Base-by-base conservation (phyloP, 2,329 filamentous ascomycete genomes). In the Aspergillus persii region DNA sequence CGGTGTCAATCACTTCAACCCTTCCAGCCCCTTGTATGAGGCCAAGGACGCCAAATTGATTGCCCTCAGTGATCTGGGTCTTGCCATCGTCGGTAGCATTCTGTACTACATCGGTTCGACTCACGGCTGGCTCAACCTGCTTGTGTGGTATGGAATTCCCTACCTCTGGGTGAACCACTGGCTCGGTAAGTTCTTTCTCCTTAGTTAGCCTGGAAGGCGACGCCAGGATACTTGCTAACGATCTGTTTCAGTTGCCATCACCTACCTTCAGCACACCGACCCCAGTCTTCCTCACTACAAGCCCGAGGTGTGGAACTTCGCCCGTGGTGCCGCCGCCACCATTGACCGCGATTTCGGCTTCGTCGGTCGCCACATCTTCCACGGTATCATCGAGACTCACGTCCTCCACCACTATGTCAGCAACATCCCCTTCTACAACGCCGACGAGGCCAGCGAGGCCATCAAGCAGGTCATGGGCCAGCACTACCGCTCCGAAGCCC, bases 91-190 rank as follows among this genome's bases (percentile, higher is more conserved):
- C 57, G 79, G 80, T 57, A 79, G 83, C 61, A 81, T 78, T 54
- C 84, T 96, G 61, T 84, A 84, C 77, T 83, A 83, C 69, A 81
- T 97, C 66, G 88, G 88, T 69, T 87, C 87, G 76, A 90, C 79
- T 58, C 97, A 89, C 69, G 95, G 95, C 72, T 94, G 88, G 83
- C 76, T 82, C 74, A 98, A 97, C 82, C 82, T 98, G 75, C 80
- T 90, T 61, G 89, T 99, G 63, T 98, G 95, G 94, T 99, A 99
- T 81, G 87, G 93, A 72, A 74, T 96, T 60, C 95, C 95, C 41
- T 99, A 98, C 77, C 83, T 97, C 62, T 97, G 94, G 94, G 93
- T 97, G 58, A 96, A 98, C 86, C 92, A 97, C 86, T 98, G 94
- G 94, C 89, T 98, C 58, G 91, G 91, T 95, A 87, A 84, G 90